Evolutionary conservation across 768 basidiomycete species (phyloP), one percentile per base, ranked within the genome.

Genomic region (Calocera viscosa): DNA sequence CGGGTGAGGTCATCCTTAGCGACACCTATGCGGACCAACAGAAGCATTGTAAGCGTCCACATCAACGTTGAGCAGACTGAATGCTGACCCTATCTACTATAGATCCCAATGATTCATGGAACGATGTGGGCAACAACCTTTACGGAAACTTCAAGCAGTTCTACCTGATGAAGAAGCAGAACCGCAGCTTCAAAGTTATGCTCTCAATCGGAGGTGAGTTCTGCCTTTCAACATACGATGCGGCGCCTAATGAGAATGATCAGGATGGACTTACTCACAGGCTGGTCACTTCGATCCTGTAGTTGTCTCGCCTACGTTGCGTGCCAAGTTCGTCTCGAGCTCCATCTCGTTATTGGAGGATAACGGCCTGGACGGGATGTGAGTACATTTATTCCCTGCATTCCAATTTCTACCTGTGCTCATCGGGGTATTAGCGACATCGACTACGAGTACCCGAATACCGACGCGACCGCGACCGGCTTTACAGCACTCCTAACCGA

Each of bases 131-230:
- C 22, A 89, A 85, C 74, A 91, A 91, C 71, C 76, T 91, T 3
- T 93, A 90, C 69, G 90, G 89, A 0, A 86, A 85, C 74, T 76
- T 93, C 72, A 91, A 91, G 77, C 90, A 91, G 73, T 80, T 88
- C 70, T 82, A 76, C 64, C 66, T 75, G 40, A 64, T 77, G 39
- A 78, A 78, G 68, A 72, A 75, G 71, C 64, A 67, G 63, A 72
- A 77, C 53, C 66, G 75, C 16, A 80, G 82, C 70, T 71, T 84
- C 38, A 83, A 83, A 69, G 78, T 83, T 24, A 71, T 84, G 47
- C 75, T 85, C 30, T 82, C 82, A 1, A 75, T 85, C 35, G 83
- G 83, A 28, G 83, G 76, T 60, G 53, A 60, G 53, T 38, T 38
- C 14, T 38, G 35, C 7, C 7, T 38, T 5, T 14, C 35, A 38